Evolutionary conservation across 2,329 filamentous ascomycete species (phyloP), one percentile per base, ranked within the genome.

Genomic region (Cordyceps fumosorosea): DNA sequence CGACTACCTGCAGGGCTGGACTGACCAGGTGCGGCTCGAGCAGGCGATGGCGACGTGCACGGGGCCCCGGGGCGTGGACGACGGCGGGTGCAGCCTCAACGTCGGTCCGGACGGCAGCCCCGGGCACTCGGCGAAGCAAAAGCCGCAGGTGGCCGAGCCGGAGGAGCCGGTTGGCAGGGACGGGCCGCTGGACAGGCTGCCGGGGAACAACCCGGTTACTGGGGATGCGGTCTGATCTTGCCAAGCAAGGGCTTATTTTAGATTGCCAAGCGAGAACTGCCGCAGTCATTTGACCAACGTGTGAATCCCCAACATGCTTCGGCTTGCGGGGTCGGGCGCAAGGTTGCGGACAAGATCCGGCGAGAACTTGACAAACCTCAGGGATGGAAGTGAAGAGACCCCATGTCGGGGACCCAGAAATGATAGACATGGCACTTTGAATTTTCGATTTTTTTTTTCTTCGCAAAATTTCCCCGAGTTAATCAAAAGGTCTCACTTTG

Each of bases 1-100:
- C 10, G 70, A 72, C 55, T 71, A 66, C 57, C 65, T 72, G 56
- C 67, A 71, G 56, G 70, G 69, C 55, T 72, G 70, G 69, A 67
- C 64, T 4, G 68, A 72, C 63, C 70, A 72, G 62, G 54, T 56
- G 22, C 65, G 66, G 6, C 64, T 72, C 20, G 66, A 68, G n/a
- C 42, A 60, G 18, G 68, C 68, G 51, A 68, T 72, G 51, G 53
- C 48, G 20, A 69, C 69, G 26, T 72, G 69, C 66, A 69, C 67
- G 5, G 69, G 69, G 1, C 58, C 64, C 10, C 56, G 57, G 18
- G 69, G 69, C 54, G 66, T 70, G 26, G 42, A 65, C 18, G 67
- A 67, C 51, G n/a, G 47, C 11, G 60, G 51, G 14, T 71, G 69
- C 64, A 70, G 66, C 54, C 62, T 71, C 52, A 70, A 69, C 48